phyloP scores from a whole-genome alignment of 441 rosid genomes.

The Gossypium schwendimanii region DNA sequence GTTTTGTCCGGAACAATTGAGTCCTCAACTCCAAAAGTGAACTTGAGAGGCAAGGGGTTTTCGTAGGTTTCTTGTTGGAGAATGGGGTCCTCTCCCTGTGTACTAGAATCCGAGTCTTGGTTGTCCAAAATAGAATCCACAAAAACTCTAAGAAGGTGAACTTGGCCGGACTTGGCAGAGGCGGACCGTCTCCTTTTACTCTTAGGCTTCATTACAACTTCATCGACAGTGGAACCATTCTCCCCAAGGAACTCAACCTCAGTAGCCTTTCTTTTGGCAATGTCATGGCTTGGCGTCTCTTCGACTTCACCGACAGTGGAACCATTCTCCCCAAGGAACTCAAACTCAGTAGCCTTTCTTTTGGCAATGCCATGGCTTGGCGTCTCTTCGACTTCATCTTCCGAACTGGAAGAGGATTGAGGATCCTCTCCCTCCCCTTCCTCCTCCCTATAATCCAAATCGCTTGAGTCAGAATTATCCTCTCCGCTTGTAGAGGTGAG shows the following conservation, averaged over 20 bases:
- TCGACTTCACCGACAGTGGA: background rate
- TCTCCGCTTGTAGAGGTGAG: conserved; percentile 8
- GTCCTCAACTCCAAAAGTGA: conserved; percentile 26
- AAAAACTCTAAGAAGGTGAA: conserved; percentile 23
- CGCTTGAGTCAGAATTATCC: conserved; percentile 10
- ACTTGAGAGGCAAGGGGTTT: conserved; percentile 17
- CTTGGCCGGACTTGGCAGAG: background rate
- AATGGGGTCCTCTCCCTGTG: background rate
- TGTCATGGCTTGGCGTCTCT: background rate
- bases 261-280: background rate
- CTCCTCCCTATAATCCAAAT: conserved; percentile 3
- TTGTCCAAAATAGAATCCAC: conserved; percentile 27
- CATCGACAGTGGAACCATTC: background rate
- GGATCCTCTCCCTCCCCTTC: background rate
- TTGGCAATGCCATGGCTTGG: background rate
- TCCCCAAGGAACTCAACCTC: background rate
- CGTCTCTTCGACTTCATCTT: background rate
- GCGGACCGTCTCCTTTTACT: background rate
- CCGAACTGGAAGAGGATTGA: background rate
- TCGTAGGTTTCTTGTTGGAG: background rate
- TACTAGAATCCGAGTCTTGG: background rate
- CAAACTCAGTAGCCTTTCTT: background rate
- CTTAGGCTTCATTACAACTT: background rate
- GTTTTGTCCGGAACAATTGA: conserved; percentile 19
- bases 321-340: background rate